phyloP scores from a whole-genome alignment of 2,329 filamentous ascomycete genomes.

The Stromatinia cepivora region DNA sequence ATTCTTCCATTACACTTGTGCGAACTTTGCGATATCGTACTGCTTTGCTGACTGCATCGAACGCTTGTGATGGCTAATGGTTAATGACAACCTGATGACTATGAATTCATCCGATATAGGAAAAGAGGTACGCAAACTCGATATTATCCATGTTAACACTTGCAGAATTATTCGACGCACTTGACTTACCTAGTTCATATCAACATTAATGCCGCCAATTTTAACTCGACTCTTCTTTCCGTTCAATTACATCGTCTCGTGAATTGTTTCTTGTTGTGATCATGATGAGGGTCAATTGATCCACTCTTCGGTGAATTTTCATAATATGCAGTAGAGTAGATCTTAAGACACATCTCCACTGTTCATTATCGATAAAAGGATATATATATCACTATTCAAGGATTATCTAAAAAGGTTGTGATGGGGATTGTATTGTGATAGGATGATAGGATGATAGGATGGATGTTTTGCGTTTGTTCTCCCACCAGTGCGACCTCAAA shows the following conservation, averaged over 20 bases:
- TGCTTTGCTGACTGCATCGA: slow-evolving; percentile 22
- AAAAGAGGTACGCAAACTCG: slow-evolving; percentile 3
- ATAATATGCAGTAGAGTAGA: slow-evolving; percentile 6
- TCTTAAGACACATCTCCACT: slow-evolving; percentile 14
- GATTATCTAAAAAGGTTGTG: slow-evolving; percentile 8
- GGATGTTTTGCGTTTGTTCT: slow-evolving; percentile 17
- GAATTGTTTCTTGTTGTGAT: background rate
- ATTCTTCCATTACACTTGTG: slow-evolving; percentile 18
- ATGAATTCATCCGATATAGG: slow-evolving; percentile 18
- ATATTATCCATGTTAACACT: slow-evolving; percentile 10
- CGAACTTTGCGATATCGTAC: background rate
- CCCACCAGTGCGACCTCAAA: slow-evolving; percentile 9
- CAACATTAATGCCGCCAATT: background rate
- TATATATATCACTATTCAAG: slow-evolving; percentile 6
- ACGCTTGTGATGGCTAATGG: slow-evolving; percentile 7
- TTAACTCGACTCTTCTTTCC: background rate
- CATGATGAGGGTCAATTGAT: slow-evolving; percentile 11
- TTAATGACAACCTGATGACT: slow-evolving; percentile 11
- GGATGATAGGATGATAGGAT: slow-evolving; percentile 19
- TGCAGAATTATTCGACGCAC: slow-evolving; percentile 16
- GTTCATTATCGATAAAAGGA: background rate
- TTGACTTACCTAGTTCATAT: slow-evolving; percentile 8
- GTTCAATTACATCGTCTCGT: background rate
- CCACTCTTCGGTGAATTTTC: slow-evolving; percentile 10
- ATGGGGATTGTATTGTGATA: slow-evolving; percentile 5